A percentile compares a stretch with the other conserved stretches of the same genome.
phyloP scores from a whole-genome alignment of 768 basidiomycete genomes.

The Phylloporus sp. region DNA sequence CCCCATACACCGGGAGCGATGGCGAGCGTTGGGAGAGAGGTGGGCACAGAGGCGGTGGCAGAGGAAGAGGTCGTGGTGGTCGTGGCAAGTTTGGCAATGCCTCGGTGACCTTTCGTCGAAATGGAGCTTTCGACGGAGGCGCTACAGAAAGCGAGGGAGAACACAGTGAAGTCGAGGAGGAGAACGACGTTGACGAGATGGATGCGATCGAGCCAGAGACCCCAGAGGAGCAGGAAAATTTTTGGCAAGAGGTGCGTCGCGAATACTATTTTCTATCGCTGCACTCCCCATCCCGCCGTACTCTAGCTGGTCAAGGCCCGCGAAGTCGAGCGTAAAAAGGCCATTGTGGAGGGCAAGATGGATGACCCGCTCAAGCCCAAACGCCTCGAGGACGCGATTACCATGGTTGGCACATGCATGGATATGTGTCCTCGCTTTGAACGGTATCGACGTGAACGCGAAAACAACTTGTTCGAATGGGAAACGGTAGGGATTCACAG shows the following conservation, averaged over 20 bases:
- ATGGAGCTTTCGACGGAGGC: conserved; percentile 27
- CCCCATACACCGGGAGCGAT: conserved; percentile 38
- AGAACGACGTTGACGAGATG: conserved; percentile 23
- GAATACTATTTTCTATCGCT: conserved; percentile 7
- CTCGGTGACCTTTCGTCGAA: conserved; percentile 33
- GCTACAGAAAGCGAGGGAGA: conserved; percentile 32
- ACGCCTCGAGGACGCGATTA: conserved; percentile 83
- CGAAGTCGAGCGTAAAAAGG: conserved; percentile 63
- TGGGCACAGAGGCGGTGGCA: conserved; percentile 47
- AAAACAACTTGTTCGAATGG: conserved; percentile 82
- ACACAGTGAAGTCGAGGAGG: conserved; percentile 33
- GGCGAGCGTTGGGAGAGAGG: conserved; percentile 61
- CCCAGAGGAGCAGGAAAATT: conserved; percentile 59
- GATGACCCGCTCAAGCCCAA: conserved; percentile 78
- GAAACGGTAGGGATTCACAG: conserved; percentile 58
- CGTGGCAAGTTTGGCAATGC: conserved; percentile 40
- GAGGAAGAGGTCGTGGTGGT: conserved; percentile 38
- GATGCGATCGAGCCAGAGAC: conserved; percentile 53
- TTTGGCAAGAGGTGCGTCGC: conserved; percentile 63
- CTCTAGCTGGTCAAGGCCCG: conserved; percentile 66
- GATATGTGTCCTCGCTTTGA: conserved; percentile 97
- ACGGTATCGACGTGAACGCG: conserved; percentile 82
- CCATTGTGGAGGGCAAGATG: conserved; percentile 82
- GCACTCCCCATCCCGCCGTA: conserved; percentile 20
- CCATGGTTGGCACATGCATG: conserved; percentile 87